Evolutionary conservation across 2,329 filamentous ascomycete species (phyloP).

Genomic region (Fusarium denticulatum): DNA sequence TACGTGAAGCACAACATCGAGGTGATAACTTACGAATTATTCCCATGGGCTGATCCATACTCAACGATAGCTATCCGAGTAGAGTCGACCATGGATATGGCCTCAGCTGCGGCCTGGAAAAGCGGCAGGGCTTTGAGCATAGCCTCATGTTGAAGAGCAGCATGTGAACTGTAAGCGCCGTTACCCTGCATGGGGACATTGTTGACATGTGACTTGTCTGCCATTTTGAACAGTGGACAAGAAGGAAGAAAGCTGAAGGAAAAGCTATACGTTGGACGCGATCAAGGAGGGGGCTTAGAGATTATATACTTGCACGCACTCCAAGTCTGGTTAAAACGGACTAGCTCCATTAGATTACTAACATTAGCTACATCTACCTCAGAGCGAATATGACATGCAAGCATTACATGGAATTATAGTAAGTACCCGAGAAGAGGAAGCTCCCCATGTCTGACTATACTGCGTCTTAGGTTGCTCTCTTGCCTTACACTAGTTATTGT

Average conservation of each 20-base stretch:
- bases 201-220: not conserved
- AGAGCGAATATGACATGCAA: not conserved
- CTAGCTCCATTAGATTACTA: not conserved
- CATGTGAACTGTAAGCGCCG: not conserved
- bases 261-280: not conserved
- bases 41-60: not conserved
- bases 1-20: rapidly evolving
- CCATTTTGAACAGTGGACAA: not conserved
- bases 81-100: not conserved
- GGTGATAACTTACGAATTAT: not conserved
- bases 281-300: not conserved
- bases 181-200: conserved; percentile 2
- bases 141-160: not conserved
- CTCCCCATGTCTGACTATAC: not conserved
- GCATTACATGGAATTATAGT: not conserved
- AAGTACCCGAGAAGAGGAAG: not conserved
- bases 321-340: not conserved
- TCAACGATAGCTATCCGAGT: not conserved
- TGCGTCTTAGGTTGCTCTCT: not conserved
- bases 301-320: not conserved
- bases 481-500: not conserved
- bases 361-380: not conserved
- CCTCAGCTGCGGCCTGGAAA: not conserved
- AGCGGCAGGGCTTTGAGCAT: not conserved
- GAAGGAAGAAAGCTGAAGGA: not conserved